Conservation (phyloP, 495 filamentous ascomycete genomes). For the Lasiosphaeria miniovina region DNA sequence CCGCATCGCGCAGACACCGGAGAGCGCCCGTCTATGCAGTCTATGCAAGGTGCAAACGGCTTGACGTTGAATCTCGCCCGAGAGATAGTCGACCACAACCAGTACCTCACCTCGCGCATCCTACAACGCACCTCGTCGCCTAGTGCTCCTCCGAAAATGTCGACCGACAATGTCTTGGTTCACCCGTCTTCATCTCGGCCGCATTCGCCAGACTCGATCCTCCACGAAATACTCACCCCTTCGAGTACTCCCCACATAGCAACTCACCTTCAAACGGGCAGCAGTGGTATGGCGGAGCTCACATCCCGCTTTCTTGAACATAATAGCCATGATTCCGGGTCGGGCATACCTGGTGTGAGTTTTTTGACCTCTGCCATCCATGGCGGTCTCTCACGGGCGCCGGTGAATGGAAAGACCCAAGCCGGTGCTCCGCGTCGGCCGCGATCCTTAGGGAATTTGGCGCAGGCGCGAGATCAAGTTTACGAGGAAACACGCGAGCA, state of each 20-base stretch:
- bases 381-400: constrained; percentile 12
- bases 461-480: constrained; percentile 14
- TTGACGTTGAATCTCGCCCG: constrained; percentile 18
- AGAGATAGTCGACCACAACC: constrained; percentile 34
- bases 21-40: constrained; percentile 7
- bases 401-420: constrained; percentile 15
- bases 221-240: constrained; percentile 16
- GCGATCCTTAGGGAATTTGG: constrained; percentile 26
- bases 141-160: constrained; percentile 59
- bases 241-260: constrained; percentile 33
- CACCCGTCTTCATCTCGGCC: constrained; percentile 36
- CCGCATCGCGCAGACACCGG: constrained; percentile 2
- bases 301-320: constrained; percentile 49
- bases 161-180: constrained; percentile 51
- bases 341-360: constrained; percentile 27
- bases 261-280: constrained; percentile 31
- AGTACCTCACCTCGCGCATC: constrained; percentile 56
- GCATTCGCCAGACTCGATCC: constrained; percentile 31
- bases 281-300: constrained; percentile 46
- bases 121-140: constrained; percentile 55
- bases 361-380: constrained; percentile 24
- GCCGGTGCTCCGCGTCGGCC: constrained; percentile 20
- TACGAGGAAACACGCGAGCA: constrained; percentile 1
- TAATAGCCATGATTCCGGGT: constrained; percentile 38
- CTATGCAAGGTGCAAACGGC: constrained; percentile 4